A percentile compares a stretch with the other conserved stretches of the same genome.
These are phyloP conservation scores for Chytriomyces hyalinus DNA, from an alignment of 192 early-diverging fungal genomes.

Conservation along the genomic window DNA sequence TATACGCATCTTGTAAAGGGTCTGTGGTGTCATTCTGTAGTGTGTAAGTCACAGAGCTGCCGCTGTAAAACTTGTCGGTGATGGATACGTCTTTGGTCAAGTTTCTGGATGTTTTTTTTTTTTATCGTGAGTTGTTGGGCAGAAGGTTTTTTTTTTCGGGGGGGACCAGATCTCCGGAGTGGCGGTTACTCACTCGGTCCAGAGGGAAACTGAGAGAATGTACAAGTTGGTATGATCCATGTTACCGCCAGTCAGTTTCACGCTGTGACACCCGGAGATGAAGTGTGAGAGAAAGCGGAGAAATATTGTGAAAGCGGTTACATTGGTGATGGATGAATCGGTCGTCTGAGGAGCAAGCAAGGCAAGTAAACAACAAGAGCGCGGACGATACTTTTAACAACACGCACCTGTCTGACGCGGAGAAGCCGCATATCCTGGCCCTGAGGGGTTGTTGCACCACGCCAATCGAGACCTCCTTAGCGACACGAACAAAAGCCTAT, in stretches of 20 bases:
- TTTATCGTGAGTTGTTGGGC: background rate
- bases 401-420: constrained; percentile 12
- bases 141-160: background rate
- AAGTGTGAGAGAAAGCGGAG: background rate
- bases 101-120: background rate
- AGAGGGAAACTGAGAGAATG: constrained; percentile 14
- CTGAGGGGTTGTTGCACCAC: constrained; percentile 48
- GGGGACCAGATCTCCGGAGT: background rate
- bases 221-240: background rate
- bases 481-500: background rate
- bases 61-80: background rate
- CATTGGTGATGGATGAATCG: constrained; percentile 15
- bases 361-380: background rate
- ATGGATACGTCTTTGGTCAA: background rate
- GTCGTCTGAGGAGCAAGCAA: background rate
- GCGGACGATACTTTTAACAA: background rate
- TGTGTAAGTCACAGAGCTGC: background rate
- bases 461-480: constrained; percentile 14
- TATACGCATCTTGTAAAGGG: background rate
- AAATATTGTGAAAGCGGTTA: background rate
- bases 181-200: constrained; percentile 4
- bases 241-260: constrained; percentile 4
- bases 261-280: background rate
- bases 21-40: background rate
- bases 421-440: constrained; percentile 54